Conservation (phyloP, 176 grass and related monocot species). For the Avena atlantica region DNA sequence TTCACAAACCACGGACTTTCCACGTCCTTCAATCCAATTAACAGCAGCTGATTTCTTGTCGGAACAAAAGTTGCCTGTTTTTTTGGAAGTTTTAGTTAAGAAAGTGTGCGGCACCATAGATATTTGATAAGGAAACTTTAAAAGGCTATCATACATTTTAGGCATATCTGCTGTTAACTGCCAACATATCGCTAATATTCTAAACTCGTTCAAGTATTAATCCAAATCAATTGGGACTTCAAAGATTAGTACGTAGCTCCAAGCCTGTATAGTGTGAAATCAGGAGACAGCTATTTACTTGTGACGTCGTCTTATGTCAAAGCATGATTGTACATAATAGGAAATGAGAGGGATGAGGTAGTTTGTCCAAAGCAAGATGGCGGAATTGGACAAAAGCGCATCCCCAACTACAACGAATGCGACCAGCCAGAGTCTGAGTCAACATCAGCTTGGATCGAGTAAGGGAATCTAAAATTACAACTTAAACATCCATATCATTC, state of each 20-base stretch:
- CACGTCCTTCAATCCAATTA: constrained; percentile 94
- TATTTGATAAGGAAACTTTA: neutral
- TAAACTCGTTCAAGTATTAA: neutral
- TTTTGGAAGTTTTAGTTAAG: neutral
- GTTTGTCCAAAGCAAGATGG: neutral
- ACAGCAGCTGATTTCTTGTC: constrained; percentile 97
- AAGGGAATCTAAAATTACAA: too few species aligned
- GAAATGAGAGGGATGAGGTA: neutral
- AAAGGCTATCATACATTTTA: neutral
- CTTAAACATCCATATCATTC: too few species aligned
- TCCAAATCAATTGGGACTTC: neutral
- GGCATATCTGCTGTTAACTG: neutral
- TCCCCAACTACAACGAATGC: neutral
- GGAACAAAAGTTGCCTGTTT: constrained; percentile 89
- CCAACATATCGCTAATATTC: neutral
- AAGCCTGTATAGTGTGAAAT: neutral
- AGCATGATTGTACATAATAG: neutral
- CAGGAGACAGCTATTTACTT: neutral
- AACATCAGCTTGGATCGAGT: too few species aligned
- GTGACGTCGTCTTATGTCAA: neutral
- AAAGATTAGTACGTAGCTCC: neutral
- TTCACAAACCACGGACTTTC: constrained; percentile 92
- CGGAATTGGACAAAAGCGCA: too few species aligned
- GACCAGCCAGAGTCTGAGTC: too few species aligned
- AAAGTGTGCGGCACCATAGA: constrained; percentile 12